phyloP scores from a whole-genome alignment of 2,329 filamentous ascomycete species.

The Huntiella moniliformis region DNA sequence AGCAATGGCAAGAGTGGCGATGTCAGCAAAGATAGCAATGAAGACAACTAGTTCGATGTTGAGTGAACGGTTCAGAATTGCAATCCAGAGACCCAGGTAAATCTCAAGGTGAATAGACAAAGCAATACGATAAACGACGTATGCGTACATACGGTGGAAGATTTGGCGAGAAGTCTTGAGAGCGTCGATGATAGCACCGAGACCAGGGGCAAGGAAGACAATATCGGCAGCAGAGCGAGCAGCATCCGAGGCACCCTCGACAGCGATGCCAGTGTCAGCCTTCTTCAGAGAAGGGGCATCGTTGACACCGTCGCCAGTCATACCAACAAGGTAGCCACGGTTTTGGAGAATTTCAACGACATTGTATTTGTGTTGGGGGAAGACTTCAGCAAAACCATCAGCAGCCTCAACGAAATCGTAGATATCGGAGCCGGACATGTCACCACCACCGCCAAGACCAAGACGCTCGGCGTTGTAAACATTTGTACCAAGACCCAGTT shows the following conservation, averaged over 20 bases:
- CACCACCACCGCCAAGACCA: constrained; percentile 72
- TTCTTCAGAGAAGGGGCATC: constrained; percentile 85
- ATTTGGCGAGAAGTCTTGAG: constrained; percentile 87
- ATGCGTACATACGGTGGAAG: constrained; percentile 93
- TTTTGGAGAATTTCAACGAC: constrained; percentile 87
- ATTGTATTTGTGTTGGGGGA: constrained; percentile 89
- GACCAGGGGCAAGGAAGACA: constrained; percentile 78
- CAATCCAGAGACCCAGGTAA: constrained; percentile 82
- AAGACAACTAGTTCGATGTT: constrained; percentile 82
- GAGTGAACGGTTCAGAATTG: constrained; percentile 64
- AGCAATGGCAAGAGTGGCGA: constrained; percentile 77
- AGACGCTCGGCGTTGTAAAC: constrained; percentile 88
- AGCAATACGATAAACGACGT: constrained; percentile 88
- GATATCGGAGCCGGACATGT: constrained; percentile 84
- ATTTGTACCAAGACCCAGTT: constrained; percentile 81
- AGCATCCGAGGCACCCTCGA: constrained; percentile 80
- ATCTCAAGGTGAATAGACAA: constrained; percentile 81
- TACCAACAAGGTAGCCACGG: constrained; percentile 82
- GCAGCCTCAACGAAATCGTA: constrained; percentile 93
- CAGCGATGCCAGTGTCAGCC: constrained; percentile 89
- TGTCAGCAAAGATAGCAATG: constrained; percentile 87
- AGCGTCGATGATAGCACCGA: constrained; percentile 81
- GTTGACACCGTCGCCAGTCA: constrained; percentile 94
- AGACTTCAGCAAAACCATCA: constrained; percentile 86
- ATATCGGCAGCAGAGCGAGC: constrained; percentile 84